A percentile compares a stretch with the other conserved stretches of the same genome.
Evolutionary conservation across 345 rosid species (phyloP).

Genomic region (Hibiscus trionum): DNA sequence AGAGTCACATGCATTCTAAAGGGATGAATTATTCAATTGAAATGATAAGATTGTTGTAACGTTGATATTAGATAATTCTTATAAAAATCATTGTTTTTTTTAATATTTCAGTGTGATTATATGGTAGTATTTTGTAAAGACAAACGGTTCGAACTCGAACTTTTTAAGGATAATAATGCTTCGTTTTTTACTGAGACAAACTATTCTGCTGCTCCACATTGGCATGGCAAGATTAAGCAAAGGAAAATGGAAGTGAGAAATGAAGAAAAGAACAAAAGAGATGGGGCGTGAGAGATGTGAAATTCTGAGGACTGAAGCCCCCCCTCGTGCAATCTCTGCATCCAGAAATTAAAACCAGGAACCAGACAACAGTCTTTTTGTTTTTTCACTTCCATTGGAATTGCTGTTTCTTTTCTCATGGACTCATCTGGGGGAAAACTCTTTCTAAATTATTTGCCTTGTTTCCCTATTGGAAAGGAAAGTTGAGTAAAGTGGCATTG

Average conservation of each 20-base stretch:
- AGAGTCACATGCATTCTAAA: neutral
- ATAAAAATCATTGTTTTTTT: no score
- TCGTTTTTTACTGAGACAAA: no score
- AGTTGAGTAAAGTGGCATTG: neutral
- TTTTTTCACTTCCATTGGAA: neutral
- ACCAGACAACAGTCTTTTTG: constrained; percentile 5
- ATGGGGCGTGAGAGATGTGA: neutral
- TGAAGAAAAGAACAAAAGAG: neutral
- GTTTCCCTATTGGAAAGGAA: neutral
- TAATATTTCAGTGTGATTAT: no score
- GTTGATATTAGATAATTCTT: no score
- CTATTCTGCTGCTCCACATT: neutral
- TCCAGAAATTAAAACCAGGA: neutral
- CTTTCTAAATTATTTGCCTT: neutral
- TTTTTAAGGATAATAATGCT: no score
- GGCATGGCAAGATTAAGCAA: neutral
- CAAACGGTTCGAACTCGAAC: no score
- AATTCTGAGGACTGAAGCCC: neutral
- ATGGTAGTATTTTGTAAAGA: no score
- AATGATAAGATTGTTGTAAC: no score
- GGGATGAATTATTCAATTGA: neutral
- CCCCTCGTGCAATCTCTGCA: constrained; percentile 7
- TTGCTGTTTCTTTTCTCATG: neutral
- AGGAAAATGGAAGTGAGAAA: neutral
- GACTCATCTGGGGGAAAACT: neutral